These are phyloP conservation scores for Phaeoacremonium minimum DNA, from an alignment of 2,329 filamentous ascomycete genomes.

Conservation along the genomic window DNA sequence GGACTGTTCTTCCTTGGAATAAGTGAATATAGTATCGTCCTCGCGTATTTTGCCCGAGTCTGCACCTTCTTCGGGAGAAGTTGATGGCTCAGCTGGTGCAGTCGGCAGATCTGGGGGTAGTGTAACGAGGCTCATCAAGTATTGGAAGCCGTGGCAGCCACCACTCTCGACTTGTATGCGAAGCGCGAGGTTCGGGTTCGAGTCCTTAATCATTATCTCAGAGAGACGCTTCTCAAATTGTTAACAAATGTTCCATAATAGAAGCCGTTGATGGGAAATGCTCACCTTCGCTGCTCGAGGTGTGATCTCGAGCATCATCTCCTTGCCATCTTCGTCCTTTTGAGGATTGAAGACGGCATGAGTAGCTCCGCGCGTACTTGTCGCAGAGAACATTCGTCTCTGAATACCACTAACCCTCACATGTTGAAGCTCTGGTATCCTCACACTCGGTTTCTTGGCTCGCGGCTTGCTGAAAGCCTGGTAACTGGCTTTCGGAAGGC, in stretches of 20 bases:
- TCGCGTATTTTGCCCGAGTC: slow-evolving; percentile 42
- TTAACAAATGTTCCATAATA: no score
- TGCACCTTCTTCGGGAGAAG: slow-evolving; percentile 18
- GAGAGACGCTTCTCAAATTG: slow-evolving; percentile 72
- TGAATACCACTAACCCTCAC: no score
- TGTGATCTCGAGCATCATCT: slow-evolving; percentile 80
- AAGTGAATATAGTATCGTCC: slow-evolving; percentile 87
- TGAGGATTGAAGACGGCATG: slow-evolving; percentile 64
- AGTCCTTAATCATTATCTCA: slow-evolving; percentile 68
- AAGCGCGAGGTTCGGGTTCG: slow-evolving; percentile 78
- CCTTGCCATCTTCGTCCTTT: slow-evolving; percentile 77
- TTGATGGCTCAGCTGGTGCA: slow-evolving; percentile 6
- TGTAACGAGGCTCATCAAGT: slow-evolving; percentile 81
- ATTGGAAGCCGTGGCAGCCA: slow-evolving; percentile 97
- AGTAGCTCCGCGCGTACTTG: slow-evolving; percentile 33
- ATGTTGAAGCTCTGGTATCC: no score
- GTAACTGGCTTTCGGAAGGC: neutral
- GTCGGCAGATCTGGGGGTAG: slow-evolving; percentile 34
- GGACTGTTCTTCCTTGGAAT: slow-evolving; percentile 41
- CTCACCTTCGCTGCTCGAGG: slow-evolving; percentile 73
- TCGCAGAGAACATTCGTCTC: slow-evolving; percentile 40
- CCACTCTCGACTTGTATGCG: slow-evolving; percentile 89
- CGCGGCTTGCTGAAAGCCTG: no score
- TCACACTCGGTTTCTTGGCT: no score
- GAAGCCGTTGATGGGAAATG: neutral